Percentiles rank a stretch among this genome's conserved stretches.
phyloP scores from a whole-genome alignment of 495 filamentous ascomycete genomes.

The Penicillium longicatenatum region DNA sequence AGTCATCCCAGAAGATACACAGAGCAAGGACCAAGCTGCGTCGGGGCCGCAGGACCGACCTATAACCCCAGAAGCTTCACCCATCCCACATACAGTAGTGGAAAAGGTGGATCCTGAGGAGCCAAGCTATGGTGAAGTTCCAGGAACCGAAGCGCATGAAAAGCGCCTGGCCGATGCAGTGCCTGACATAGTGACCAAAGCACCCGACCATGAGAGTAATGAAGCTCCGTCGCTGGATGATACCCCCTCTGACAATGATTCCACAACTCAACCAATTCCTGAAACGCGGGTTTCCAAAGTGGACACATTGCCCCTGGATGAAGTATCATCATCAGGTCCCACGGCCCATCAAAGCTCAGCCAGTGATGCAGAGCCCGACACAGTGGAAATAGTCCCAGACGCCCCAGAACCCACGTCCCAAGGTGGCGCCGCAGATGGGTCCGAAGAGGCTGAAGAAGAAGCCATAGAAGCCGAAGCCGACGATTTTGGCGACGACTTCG shows the following conservation, averaged over 20 bases:
- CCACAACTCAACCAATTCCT: slow-evolving; percentile 36
- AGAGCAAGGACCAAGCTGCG: slow-evolving; percentile 48
- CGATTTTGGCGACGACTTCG: slow-evolving; percentile 74
- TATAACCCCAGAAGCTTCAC: slow-evolving; percentile 53
- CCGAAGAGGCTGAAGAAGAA: slow-evolving; percentile 26
- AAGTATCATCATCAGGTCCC: slow-evolving; percentile 35
- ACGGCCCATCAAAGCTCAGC: slow-evolving; percentile 44
- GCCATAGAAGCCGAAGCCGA: slow-evolving; percentile 35
- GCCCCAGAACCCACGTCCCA: slow-evolving; percentile 39
- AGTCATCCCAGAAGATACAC: slow-evolving; percentile 57
- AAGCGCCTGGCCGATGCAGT: slow-evolving; percentile 78
- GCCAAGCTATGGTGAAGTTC: slow-evolving; percentile 82
- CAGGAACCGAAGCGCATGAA: slow-evolving; percentile 77
- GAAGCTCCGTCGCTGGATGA: slow-evolving; percentile 21
- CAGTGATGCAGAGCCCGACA: slow-evolving; percentile 53
- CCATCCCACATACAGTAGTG: slow-evolving; percentile 80
- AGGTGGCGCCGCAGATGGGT: slow-evolving; percentile 13
- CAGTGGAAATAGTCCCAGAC: slow-evolving; percentile 47
- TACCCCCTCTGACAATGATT: slow-evolving; percentile 17
- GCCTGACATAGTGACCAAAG: slow-evolving; percentile 66
- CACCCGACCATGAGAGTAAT: slow-evolving; percentile 27
- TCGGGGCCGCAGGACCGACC: slow-evolving; percentile 40
- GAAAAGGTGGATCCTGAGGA: slow-evolving; percentile 70
- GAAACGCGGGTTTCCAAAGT: slow-evolving; percentile 49
- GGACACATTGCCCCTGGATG: slow-evolving; percentile 37